Percentiles rank a stretch among this genome's conserved stretches.
Evolutionary conservation across 2,329 filamentous ascomycete species (phyloP).

Genomic region (Xylariaceae sp.): DNA sequence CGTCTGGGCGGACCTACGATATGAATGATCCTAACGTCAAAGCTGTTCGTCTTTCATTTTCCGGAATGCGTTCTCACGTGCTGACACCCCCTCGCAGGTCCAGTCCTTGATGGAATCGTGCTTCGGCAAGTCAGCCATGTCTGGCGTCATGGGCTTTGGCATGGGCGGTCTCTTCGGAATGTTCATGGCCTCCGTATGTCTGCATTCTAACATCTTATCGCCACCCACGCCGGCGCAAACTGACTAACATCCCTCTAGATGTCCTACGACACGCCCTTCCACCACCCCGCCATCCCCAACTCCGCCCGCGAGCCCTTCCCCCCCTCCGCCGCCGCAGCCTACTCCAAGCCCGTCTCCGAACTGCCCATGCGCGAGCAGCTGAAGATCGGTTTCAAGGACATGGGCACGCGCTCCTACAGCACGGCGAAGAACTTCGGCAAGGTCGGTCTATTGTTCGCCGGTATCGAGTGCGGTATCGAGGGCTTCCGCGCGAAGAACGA

Average conservation of each 20-base stretch:
- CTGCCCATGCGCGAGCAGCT: slow-evolving; percentile 83
- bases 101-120: slow-evolving; percentile 87
- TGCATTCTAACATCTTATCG: not conserved
- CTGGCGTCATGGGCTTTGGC: slow-evolving; percentile 88
- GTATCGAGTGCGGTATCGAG: slow-evolving; percentile 94
- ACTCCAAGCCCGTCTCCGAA: slow-evolving; percentile 39
- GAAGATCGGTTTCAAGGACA: slow-evolving; percentile 82
- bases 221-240: not conserved
- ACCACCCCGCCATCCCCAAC: slow-evolving; percentile 36
- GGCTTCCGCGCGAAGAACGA: slow-evolving; percentile 92
- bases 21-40: slow-evolving; percentile 50
- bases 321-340: too few relatives aligned
- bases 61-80: not conserved
- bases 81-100: slow-evolving; percentile 50
- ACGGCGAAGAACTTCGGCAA: slow-evolving; percentile 93
- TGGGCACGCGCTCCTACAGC: slow-evolving; percentile 77
- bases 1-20: slow-evolving; percentile 24
- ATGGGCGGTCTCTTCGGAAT: slow-evolving; percentile 91
- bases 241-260: slow-evolving; percentile 53
- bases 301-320: slow-evolving; percentile 27
- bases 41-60: slow-evolving; percentile 35
- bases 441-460: slow-evolving; percentile 83
- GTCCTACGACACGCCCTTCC: slow-evolving; percentile 94
- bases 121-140: slow-evolving; percentile 79
- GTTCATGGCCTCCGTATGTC: slow-evolving; percentile 91